Base-by-base conservation (phyloP, 441 rosid genomes). In the Croton laevigatus region DNA sequence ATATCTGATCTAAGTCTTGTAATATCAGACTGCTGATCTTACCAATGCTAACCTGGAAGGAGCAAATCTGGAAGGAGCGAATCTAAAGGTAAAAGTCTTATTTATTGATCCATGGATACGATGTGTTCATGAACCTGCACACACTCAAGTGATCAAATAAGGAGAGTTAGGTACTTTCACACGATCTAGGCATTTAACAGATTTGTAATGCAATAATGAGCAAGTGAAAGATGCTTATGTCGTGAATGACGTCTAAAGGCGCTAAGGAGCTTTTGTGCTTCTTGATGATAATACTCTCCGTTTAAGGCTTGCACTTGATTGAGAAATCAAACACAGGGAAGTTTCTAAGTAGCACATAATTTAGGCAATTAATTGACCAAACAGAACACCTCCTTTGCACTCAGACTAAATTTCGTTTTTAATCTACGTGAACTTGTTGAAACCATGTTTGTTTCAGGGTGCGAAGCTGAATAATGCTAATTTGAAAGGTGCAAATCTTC, bases 41-140 rank as follows among this genome's bases (percentile, higher is more conserved):
- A 91, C 97, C 27, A 85, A 90, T 86, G 97, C 97, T 52, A 94
- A 94, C 84, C 76, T 94, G 75, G 95, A 94, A 82, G 96, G 97
- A 70, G 97, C 96, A 52, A 90, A 87, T 82, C 79, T 91, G 40
- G 98, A 94, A 83, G 98, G 98, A 71, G 98, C 95, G 71, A 94
- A 94, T 82, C 75, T 91, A 73, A 94, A 94, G 93, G 98, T 90
- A 81, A 66, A 61, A 52, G 40, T 49, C 52, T 65, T 44, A 22
- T 17, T 53, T 9, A 69, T 8, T 16, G 45, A 44, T 45, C 32
- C 12, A 4, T 60, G 27, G 63, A 36, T 11, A 23, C 32, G 32
- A 27, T 27, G 32, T 74, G 14, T n/a, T 4, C n/a, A 49, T 70
- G 38, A n/a, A 60, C 8, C 22, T 9, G 59, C 2, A 8, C 6